Conservation (phyloP, 306 rosid genomes). For the Oemleria cerasiformis region DNA sequence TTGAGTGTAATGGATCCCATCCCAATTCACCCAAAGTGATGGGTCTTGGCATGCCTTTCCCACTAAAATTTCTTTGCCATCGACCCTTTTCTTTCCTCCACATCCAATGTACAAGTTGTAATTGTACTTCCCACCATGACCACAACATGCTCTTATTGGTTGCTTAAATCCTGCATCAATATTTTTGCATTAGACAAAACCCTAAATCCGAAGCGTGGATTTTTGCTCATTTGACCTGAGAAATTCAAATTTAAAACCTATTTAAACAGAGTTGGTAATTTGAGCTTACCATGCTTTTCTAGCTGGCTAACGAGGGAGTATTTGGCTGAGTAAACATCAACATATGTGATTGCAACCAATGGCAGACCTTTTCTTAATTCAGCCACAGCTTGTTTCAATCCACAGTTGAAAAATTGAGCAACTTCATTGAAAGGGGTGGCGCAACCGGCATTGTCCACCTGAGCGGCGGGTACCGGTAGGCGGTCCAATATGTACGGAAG, state of each 20-base stretch:
- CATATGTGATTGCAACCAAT: conserved; percentile 49
- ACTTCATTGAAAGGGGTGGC: conserved; percentile 50
- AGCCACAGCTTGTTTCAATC: conserved; percentile 43
- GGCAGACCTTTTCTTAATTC: conserved; percentile 48
- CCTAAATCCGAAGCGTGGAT: not conserved
- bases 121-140: conserved; percentile 38
- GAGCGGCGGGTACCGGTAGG: conserved; percentile 13
- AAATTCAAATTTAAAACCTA: too few relatives aligned
- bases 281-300: conserved; percentile 25
- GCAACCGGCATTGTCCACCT: conserved; percentile 47
- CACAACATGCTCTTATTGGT: conserved; percentile 24
- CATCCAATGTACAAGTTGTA: conserved; percentile 27
- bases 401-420: conserved; percentile 44
- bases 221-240: not conserved
- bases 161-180: conserved; percentile 20
- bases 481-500: conserved; percentile 42
- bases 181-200: not conserved
- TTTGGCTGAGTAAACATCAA: conserved; percentile 40
- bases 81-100: conserved; percentile 25
- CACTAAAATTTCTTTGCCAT: conserved; percentile 36
- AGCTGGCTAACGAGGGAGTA: conserved; percentile 32
- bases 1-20: conserved; percentile 58
- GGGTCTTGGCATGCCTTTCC: conserved; percentile 54
- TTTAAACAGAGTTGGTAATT: too few relatives aligned
- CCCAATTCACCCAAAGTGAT: conserved; percentile 47